Percentiles rank a stretch among this genome's conserved stretches.
phyloP scores from a whole-genome alignment of 1,284 basidiomycete genomes.

The Tausonia pullulans region DNA sequence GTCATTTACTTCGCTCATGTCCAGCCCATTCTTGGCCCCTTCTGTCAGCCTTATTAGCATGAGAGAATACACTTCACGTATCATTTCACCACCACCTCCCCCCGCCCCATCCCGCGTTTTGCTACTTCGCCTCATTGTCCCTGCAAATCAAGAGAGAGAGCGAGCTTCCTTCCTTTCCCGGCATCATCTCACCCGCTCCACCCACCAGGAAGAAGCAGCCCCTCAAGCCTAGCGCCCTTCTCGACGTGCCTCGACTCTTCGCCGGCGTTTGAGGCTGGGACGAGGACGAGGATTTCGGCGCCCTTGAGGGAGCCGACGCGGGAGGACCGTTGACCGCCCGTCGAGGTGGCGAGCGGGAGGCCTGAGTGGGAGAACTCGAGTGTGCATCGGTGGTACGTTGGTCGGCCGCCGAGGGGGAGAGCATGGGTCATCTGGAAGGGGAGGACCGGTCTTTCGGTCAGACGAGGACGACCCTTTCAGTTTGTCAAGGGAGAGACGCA shows the following conservation, averaged over 20 bases:
- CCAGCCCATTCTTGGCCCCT: too few relatives aligned
- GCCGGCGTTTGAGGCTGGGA: slow-evolving; percentile 2
- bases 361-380: slow-evolving; percentile 30
- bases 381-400: slow-evolving; percentile 58
- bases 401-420: slow-evolving; percentile 40
- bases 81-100: too few relatives aligned
- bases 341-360: slow-evolving; percentile 54
- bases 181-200: background rate
- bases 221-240: slow-evolving; percentile 8
- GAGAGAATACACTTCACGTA: too few relatives aligned
- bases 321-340: slow-evolving; percentile 73
- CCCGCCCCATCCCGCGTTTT: too few relatives aligned
- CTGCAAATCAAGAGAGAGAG: too few relatives aligned
- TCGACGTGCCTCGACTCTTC: background rate
- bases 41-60: too few relatives aligned
- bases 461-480: too few relatives aligned
- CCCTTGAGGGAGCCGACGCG: slow-evolving; percentile 62
- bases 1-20: too few relatives aligned
- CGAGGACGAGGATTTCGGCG: slow-evolving; percentile 56
- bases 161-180: too few relatives aligned
- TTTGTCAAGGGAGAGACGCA: slow-evolving; percentile 28
- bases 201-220: slow-evolving; percentile 6
- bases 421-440: background rate
- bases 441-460: too few relatives aligned
- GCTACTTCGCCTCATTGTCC: too few relatives aligned